phyloP scores from a whole-genome alignment of 352 stramenopile species.

The Phytopythium sindhum region DNA sequence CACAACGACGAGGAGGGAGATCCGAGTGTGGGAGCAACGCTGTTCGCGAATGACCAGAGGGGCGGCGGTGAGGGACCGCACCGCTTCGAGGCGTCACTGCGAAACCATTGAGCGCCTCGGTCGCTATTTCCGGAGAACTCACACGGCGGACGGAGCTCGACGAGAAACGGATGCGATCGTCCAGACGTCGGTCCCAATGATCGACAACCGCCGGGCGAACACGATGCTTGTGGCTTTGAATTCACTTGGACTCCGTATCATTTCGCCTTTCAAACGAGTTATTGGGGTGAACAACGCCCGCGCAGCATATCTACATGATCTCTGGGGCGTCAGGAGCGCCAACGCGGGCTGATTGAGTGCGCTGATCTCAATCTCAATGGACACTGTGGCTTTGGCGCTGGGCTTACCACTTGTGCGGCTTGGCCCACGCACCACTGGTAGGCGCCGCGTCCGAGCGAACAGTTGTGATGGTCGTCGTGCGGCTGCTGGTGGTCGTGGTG shows the following conservation, averaged over 20 bases:
- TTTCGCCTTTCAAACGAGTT: neutral
- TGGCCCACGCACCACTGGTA: constrained; percentile 44
- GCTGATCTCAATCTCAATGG: neutral
- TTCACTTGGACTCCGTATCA: neutral
- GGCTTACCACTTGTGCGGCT: constrained; percentile 57
- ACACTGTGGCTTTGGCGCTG: neutral
- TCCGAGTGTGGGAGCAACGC: neutral
- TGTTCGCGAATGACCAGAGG: neutral
- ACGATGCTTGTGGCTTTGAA: neutral
- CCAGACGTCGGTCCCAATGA: neutral
- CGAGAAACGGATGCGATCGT: constrained; percentile 1
- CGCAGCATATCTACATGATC: neutral
- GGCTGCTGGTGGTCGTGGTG: constrained; percentile 8
- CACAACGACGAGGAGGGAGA: neutral
- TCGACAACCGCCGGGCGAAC: neutral
- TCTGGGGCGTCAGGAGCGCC: neutral
- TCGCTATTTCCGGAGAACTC: neutral
- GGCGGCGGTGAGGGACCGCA: neutral
- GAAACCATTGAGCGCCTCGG: neutral
- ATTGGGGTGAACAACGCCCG: neutral
- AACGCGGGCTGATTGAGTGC: neutral
- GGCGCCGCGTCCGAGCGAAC: constrained; percentile 7
- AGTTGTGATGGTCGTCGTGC: constrained; percentile 3
- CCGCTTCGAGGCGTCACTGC: neutral
- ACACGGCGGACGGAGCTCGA: no score